A percentile compares a stretch with the other conserved stretches of the same genome.
Conservation (phyloP, 2,329 filamentous ascomycete genomes). For the Ustilaginoidea virens region DNA sequence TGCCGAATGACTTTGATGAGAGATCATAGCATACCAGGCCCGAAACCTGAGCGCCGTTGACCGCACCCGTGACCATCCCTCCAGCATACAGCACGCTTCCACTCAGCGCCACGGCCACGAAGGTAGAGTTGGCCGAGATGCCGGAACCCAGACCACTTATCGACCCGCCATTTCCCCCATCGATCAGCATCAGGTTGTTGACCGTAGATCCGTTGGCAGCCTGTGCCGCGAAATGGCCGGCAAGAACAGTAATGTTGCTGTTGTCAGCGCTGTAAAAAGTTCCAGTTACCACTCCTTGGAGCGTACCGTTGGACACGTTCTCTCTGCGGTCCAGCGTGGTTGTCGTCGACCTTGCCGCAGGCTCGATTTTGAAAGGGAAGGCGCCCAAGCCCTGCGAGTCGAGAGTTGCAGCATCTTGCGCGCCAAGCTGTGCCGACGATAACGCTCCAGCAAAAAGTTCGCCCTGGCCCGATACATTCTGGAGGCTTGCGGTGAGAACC, state of each 20-base stretch:
- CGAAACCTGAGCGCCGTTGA: slow-evolving; percentile 45
- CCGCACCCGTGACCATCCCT: slow-evolving; percentile 58
- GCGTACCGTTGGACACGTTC: slow-evolving; percentile 20
- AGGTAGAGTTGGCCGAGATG: slow-evolving; percentile 56
- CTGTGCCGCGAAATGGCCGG: slow-evolving; percentile 67
- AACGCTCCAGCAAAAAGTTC: slow-evolving; percentile 75
- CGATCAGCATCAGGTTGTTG: slow-evolving; percentile 70
- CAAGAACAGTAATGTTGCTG: slow-evolving; percentile 74
- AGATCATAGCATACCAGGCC: slow-evolving; percentile 76
- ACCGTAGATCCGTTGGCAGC: slow-evolving; percentile 54
- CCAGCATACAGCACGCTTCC: slow-evolving; percentile 64
- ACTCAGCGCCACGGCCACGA: slow-evolving; percentile 54
- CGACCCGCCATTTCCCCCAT: slow-evolving; percentile 51
- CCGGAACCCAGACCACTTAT: slow-evolving; percentile 55
- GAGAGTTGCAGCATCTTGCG: slow-evolving; percentile 58
- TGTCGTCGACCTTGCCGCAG: slow-evolving; percentile 10
- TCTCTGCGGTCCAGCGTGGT: slow-evolving; percentile 31
- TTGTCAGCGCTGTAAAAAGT: slow-evolving; percentile 56
- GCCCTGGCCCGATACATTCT: slow-evolving; percentile 46
- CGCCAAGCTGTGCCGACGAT: slow-evolving; percentile 55
- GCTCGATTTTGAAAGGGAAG: slow-evolving; percentile 41
- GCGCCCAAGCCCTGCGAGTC: slow-evolving; percentile 33
- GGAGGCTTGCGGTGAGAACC: slow-evolving; percentile 50
- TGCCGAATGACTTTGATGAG: slow-evolving; percentile 41
- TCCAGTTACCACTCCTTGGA: slow-evolving; percentile 60